Base-by-base conservation (phyloP, 768 basidiomycete genomes). In the Candolleomyces eurysporus region DNA sequence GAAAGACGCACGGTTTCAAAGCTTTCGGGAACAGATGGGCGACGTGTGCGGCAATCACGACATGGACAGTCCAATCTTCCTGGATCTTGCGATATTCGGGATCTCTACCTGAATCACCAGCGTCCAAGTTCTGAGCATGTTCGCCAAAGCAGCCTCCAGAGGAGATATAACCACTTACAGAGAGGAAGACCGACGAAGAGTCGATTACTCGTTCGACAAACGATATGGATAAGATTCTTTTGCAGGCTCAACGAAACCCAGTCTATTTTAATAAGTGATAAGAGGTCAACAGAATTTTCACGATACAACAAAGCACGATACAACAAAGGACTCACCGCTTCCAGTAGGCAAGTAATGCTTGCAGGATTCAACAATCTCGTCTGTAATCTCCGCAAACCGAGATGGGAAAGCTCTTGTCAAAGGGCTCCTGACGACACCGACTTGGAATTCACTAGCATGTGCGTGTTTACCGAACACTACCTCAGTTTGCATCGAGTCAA, bases 361-460 rank as follows among this genome's bases (percentile, higher is more conserved):
- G 53, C 82, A 79, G 0, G 83, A 72, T 0, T 68, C 53, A 4
- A 67, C 48, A 17, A 84, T 67, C 61, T 87, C 85, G 19, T 81
- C 76, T 10, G 71, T 72, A 14, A 86, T 65, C 17, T 75, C 72
- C 0, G 76, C 70, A 59, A 78, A 78, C 2, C 78, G 60, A 3
- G 53, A 59, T 0, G 66, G 73, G 7, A 84, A 67, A 50, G 77
- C 78, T 10, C 80, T 69, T 7, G 77, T 78, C 31, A 79, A 64
- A 17, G 66, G 65, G 0, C 66, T 66, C 1, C 70, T 72, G 40
- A 79, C 66, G n/a, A 56, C 54, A 10, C 16, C 40, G 5, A 30
- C 36, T 16, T 56, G 54, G 40, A 42, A 56, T 22, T 56, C 54
- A 17, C 19, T 43, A 10, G 21, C 36, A 40, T 30, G 36, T n/a